Evolutionary conservation across 371 early-diverging fungal genomes (phyloP).

Genomic region (Apophysomyces trapeziformis): DNA sequence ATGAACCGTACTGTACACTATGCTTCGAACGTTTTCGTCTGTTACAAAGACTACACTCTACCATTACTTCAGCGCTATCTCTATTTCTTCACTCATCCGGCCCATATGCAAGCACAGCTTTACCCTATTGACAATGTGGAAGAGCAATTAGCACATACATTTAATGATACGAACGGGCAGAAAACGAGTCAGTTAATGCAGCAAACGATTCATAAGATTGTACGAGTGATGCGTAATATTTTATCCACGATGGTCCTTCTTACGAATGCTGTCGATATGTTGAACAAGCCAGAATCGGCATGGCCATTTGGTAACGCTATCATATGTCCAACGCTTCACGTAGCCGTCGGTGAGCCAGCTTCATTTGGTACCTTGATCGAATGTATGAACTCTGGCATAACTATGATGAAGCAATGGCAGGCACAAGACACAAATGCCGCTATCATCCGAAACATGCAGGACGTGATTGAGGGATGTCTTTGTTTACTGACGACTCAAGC

Average conservation of each 20-base stretch:
- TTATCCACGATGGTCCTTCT: slow-evolving; percentile 26
- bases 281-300: slow-evolving; percentile 22
- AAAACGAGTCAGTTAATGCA: slow-evolving; percentile 27
- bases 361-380: slow-evolving; percentile 45
- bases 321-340: slow-evolving; percentile 30
- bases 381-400: slow-evolving; percentile 30
- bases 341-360: slow-evolving; percentile 13
- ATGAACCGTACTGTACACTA: slow-evolving; percentile 23
- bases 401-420: slow-evolving; percentile 28
- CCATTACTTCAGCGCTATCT: slow-evolving; percentile 40
- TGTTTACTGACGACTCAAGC: slow-evolving; percentile 35
- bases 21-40: slow-evolving; percentile 31
- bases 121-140: slow-evolving; percentile 43
- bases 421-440: slow-evolving; percentile 7
- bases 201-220: slow-evolving; percentile 11
- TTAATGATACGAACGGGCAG: slow-evolving; percentile 14
- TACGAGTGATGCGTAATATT: slow-evolving; percentile 27
- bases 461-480: slow-evolving; percentile 33
- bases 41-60: slow-evolving; percentile 42
- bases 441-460: slow-evolving; percentile 8
- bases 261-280: slow-evolving; percentile 25
- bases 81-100: slow-evolving; percentile 49
- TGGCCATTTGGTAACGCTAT: slow-evolving; percentile 48
- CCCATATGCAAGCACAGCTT: slow-evolving; percentile 48
- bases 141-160: slow-evolving; percentile 28